These are phyloP conservation scores for Linnemannia elongata DNA, from an alignment of 192 early-diverging fungal species.

Conservation along the genomic window DNA sequence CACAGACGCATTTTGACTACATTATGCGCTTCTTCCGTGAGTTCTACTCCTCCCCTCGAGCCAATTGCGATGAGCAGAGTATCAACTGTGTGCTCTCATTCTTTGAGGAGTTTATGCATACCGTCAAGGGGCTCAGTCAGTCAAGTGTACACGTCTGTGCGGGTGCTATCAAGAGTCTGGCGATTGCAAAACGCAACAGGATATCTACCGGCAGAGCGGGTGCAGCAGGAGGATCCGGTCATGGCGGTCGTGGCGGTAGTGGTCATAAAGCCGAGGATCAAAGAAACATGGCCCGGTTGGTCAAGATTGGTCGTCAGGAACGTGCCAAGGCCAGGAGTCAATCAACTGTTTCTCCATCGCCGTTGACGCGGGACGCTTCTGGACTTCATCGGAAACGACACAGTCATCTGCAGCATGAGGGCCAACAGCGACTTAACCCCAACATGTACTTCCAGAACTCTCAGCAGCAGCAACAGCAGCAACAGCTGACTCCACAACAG, in stretches of 20 bases:
- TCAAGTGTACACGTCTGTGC: conserved; percentile 53
- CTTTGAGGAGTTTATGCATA: conserved; percentile 58
- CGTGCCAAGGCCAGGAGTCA: conserved; percentile 42
- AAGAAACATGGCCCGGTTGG: conserved; percentile 39
- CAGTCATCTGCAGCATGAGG: conserved; percentile 45
- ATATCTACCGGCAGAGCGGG: conserved; percentile 18
- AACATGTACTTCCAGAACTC: conserved; percentile 19
- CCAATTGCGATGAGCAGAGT: conserved; percentile 48
- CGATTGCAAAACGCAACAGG: conserved; percentile 45
- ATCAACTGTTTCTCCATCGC: conserved; percentile 28
- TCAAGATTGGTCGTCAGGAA: conserved; percentile 53
- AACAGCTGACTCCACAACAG: conserved; percentile 12
- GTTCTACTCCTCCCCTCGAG: conserved; percentile 40
- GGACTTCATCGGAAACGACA: conserved; percentile 38
- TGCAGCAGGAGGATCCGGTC: neutral
- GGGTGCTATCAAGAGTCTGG: conserved; percentile 46
- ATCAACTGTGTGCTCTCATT: conserved; percentile 54
- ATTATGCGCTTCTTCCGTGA: conserved; percentile 55
- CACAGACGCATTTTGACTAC: conserved; percentile 41
- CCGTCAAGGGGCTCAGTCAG: conserved; percentile 50
- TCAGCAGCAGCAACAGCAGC: neutral
- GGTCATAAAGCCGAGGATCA: conserved; percentile 1
- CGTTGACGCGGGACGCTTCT: conserved; percentile 14
- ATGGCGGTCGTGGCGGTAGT: neutral
- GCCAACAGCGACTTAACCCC: conserved; percentile 28